These are phyloP conservation scores for Auricularia sp. DNA, from an alignment of 768 basidiomycete species.

Conservation along the genomic window DNA sequence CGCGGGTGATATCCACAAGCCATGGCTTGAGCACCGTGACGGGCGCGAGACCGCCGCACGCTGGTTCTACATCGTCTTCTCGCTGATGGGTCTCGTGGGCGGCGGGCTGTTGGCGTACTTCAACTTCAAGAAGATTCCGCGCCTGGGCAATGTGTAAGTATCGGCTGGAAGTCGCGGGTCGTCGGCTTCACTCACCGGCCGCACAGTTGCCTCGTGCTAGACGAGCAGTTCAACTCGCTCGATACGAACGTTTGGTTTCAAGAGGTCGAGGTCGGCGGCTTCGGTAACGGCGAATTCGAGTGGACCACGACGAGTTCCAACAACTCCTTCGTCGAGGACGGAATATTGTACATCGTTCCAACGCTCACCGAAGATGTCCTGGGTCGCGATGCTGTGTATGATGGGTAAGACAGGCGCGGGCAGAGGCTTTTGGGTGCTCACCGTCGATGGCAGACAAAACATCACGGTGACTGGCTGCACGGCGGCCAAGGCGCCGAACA, in stretches of 20 bases:
- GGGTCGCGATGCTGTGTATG: conserved; percentile 41
- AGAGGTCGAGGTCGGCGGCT: conserved; percentile 75
- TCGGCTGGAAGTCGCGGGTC: not conserved
- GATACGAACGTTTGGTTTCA: too few relatives aligned
- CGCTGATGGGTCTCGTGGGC: not conserved
- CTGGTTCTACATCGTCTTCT: not conserved
- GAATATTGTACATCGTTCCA: conserved; percentile 72
- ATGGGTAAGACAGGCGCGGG: conserved; percentile 34
- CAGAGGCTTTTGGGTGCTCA: not conserved
- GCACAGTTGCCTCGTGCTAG: too few relatives aligned
- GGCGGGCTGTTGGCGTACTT: not conserved
- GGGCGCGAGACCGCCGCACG: not conserved
- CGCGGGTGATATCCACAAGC: not conserved
- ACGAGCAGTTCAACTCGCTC: too few relatives aligned
- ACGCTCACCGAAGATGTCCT: conserved; percentile 70
- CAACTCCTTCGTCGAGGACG: conserved; percentile 67
- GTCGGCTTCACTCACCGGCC: too few relatives aligned
- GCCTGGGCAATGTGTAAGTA: conserved; percentile 30
- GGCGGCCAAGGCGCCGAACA: conserved; percentile 29
- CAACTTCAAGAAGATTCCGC: conserved; percentile 33
- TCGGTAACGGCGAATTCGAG: conserved; percentile 74
- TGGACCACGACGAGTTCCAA: conserved; percentile 66
- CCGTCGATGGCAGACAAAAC: conserved; percentile 17
- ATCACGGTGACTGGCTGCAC: conserved; percentile 83
- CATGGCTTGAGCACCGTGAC: not conserved